Base-by-base conservation (phyloP, 139 green algal genomes). In the Auxenochlorella pyrenoidosa region DNA sequence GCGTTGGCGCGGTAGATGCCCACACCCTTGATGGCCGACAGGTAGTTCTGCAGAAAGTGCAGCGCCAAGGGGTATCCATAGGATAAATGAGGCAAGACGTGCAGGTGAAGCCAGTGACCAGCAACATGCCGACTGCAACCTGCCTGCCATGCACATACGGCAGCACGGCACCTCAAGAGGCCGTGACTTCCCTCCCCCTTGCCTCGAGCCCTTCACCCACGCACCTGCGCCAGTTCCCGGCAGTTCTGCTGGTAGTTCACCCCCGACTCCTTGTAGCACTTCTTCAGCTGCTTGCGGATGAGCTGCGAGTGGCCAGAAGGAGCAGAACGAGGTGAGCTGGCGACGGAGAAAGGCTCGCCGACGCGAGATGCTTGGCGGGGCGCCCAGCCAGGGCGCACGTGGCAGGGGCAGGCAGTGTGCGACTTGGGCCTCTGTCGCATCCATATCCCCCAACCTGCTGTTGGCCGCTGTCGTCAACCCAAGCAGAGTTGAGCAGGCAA, bases 231-330 rank as follows among this genome's bases (percentile, higher is more conserved):
- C 30, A 83, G 80, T 58, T 92, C 85, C 34, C 85, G 84, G 82
- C 89, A 92, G 59, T 90, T 77, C 16, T 86, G 84, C 40, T 90
- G 70, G 87, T 86, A 87, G 84, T 92, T 90, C 18, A 84, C 70
- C 15, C 88, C 89, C 77, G 83, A 82, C 68, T 86, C 63, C 85
- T 86, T 90, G 81, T 92, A 92, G 82, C 89, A 92, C 41, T 90
- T 71, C 66, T 78, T 78, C 38, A 92, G 63, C 58, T 92, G 68
- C 34, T 84, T 65, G 59, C 86, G 79, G 34, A 92, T 83, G 28
- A 90, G 41, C 88, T 91, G 88, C 83, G 87, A 12, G 13, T 21
- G 26, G 10, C 10, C 1, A 68, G n/a, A 6, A 12, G 24, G 16
- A 58, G 30, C 12, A 22, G 21, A 1, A 0, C 16, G 16, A 24